Conservation (phyloP, 805 yeast species). For the Lachancea sp. region DNA sequence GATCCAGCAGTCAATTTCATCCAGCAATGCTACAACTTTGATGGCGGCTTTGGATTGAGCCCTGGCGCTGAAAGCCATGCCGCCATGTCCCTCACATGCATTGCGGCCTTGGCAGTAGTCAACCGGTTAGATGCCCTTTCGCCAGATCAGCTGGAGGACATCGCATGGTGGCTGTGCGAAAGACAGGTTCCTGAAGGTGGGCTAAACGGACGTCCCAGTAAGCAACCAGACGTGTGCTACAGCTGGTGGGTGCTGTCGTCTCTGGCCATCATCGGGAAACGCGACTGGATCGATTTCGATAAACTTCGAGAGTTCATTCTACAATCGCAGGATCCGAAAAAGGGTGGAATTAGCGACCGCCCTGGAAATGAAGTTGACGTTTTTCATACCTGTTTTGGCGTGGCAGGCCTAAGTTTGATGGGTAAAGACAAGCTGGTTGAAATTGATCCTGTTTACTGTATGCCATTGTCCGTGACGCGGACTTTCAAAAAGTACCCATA, state of each 20-base stretch:
- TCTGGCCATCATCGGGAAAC: slow-evolving; percentile 54
- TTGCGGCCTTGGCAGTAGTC: slow-evolving; percentile 72
- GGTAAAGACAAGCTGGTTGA: slow-evolving; percentile 52
- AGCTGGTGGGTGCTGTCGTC: slow-evolving; percentile 95
- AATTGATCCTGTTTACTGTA: slow-evolving; percentile 82
- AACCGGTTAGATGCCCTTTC: slow-evolving; percentile 45
- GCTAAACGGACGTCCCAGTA: slow-evolving; percentile 92
- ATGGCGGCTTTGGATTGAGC: slow-evolving; percentile 89
- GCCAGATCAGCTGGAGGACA: slow-evolving; percentile 35
- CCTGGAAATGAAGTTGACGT: slow-evolving; percentile 89
- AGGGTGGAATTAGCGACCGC: slow-evolving; percentile 91
- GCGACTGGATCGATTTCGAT: slow-evolving; percentile 70
- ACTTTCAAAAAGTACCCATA: slow-evolving; percentile 36
- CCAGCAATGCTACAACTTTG: slow-evolving; percentile 72
- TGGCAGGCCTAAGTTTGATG: slow-evolving; percentile 79
- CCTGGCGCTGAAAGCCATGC: slow-evolving; percentile 97
- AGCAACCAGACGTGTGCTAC: slow-evolving; percentile 94
- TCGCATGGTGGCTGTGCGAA: slow-evolving; percentile 86
- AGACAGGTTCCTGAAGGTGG: slow-evolving; percentile 86
- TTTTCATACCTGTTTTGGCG: slow-evolving; percentile 85
- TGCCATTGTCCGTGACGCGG: slow-evolving; percentile 47
- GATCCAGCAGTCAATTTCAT: slow-evolving; percentile 64
- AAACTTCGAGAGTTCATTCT: slow-evolving; percentile 64
- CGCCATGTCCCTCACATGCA: slow-evolving; percentile 82
- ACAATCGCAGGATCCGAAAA: slow-evolving; percentile 63